Conservation (phyloP, 2,329 filamentous ascomycete genomes). For the Helotiales sp. region DNA sequence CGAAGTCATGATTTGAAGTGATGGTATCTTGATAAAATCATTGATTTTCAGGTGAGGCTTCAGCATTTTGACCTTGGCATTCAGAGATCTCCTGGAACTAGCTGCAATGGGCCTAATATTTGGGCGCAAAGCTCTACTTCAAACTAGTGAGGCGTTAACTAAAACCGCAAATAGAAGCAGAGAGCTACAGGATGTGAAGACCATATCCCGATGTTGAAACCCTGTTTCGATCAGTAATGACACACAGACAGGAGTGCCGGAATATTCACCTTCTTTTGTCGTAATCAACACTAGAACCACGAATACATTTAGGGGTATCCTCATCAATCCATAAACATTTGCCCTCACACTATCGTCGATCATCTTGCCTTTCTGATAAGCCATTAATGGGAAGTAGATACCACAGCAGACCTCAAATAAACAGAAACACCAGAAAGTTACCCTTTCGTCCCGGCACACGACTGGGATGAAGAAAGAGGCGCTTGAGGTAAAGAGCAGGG, state of each 20-base stretch:
- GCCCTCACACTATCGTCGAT: constrained; percentile 57
- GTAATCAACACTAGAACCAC: constrained; percentile 54
- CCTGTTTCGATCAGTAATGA: not conserved
- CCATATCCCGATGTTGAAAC: not conserved
- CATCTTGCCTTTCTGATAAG: constrained; percentile 56
- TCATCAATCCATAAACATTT: constrained; percentile 59
- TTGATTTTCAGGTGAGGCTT: too few relatives aligned
- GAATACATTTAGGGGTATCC: constrained; percentile 62
- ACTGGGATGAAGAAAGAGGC: constrained; percentile 49
- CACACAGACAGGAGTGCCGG: too few relatives aligned
- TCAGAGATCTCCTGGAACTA: too few relatives aligned
- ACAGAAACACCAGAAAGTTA: constrained; percentile 61
- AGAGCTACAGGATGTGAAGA: not conserved
- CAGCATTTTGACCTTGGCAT: too few relatives aligned
- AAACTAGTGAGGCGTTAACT: not conserved
- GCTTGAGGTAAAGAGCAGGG: constrained; percentile 45
- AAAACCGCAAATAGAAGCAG: not conserved
- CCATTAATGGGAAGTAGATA: constrained; percentile 61
- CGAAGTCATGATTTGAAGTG: too few relatives aligned
- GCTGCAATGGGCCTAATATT: too few relatives aligned
- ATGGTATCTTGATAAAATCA: too few relatives aligned
- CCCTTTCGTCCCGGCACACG: constrained; percentile 48
- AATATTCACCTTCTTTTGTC: constrained; percentile 47
- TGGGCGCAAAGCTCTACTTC: too few relatives aligned
- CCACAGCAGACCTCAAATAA: constrained; percentile 61